Evolutionary conservation across 2,329 filamentous ascomycete genomes (phyloP), one percentile per base, ranked within the genome.

Genomic region (Trichoderma afroharzianum): DNA sequence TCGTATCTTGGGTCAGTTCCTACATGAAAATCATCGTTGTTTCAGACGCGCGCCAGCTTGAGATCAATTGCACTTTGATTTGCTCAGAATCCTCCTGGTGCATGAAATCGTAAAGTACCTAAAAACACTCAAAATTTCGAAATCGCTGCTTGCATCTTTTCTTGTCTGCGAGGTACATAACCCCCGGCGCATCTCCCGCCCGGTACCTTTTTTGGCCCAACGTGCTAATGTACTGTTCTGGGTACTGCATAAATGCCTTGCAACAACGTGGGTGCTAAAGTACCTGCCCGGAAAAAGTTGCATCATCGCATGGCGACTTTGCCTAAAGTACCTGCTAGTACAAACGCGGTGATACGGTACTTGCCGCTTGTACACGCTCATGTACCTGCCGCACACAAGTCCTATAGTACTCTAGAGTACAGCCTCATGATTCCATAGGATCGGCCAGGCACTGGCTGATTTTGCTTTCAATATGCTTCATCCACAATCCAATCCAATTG

Each of bases 181-280:
- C 12, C 63, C 53, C 53, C 64, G 53, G 66, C n/a, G 43, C 59
- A 57, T 63, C 68, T 63, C 67, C 64, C 43, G 47, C 47, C 9
- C 47, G 47, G 47, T 50, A 50, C 47, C 47, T 50, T 21, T 50
- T 59, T 33, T 11, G 2, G 63, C 47, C 63, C 36, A 55, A 32
- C 15, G 28, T 50, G 62, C 21, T 24, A 33, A 64, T 50, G 47
- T 50, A 50, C n/a, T 50, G 47, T 24, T 21, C 47, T 50, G 47
- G 47, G 43, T 30, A 36, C 68, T 63, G 58, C 58, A 63, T 62
- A 47, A 70, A 63, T 28, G 58, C 68, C 68, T 24, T 70, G 68
- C 58, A 70, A 70, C 43, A 70, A 70, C 68, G 68, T 70, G 68
- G 68, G 39, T 63, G 68, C 68, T 63, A 50, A 63, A 70, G 59